Evolutionary conservation across 1,139 yeast species (phyloP).

Genomic region (Protomyces lactucae-debilis): DNA sequence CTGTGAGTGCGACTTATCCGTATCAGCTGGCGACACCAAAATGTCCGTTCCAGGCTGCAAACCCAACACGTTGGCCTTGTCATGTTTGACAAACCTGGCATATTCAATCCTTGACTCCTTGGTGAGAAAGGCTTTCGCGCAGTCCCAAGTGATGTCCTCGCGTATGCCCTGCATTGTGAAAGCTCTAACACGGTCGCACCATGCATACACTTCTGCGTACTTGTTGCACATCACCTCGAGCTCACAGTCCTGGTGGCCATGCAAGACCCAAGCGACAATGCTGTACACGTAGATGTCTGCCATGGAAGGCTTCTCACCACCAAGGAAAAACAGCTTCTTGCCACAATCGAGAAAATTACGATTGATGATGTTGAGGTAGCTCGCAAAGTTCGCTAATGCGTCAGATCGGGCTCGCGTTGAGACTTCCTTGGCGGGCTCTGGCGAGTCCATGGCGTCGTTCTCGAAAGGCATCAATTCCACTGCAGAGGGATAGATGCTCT

Average conservation of each 20-base stretch:
- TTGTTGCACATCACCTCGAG: constrained; percentile 4
- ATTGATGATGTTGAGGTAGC: constrained; percentile 4
- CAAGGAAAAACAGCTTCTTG: constrained; percentile 3
- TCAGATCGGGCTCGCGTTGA: neutral
- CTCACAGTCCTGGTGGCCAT: neutral
- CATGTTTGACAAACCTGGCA: constrained; percentile 21
- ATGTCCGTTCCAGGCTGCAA: constrained; percentile 5
- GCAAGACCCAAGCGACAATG: constrained; percentile 7
- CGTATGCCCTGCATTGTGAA: neutral
- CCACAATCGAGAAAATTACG: neutral
- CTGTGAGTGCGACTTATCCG: constrained; percentile 17
- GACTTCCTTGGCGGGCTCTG: neutral
- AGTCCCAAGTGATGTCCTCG: constrained; percentile 7
- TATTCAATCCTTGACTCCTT: constrained; percentile 16
- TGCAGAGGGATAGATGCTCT: neutral
- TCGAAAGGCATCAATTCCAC: constrained; percentile 4
- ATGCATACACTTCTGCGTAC: constrained; percentile 4
- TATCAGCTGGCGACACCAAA: constrained; percentile 9
- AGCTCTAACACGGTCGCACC: constrained; percentile 2
- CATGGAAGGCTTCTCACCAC: constrained; percentile 18
- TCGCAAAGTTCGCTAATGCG: neutral
- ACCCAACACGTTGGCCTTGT: neutral
- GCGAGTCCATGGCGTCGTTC: neutral
- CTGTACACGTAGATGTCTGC: constrained; percentile 22
- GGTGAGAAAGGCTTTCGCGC: constrained; percentile 5